phyloP scores from a whole-genome alignment of 805 yeast species.

The Pichia phayaonensis region DNA sequence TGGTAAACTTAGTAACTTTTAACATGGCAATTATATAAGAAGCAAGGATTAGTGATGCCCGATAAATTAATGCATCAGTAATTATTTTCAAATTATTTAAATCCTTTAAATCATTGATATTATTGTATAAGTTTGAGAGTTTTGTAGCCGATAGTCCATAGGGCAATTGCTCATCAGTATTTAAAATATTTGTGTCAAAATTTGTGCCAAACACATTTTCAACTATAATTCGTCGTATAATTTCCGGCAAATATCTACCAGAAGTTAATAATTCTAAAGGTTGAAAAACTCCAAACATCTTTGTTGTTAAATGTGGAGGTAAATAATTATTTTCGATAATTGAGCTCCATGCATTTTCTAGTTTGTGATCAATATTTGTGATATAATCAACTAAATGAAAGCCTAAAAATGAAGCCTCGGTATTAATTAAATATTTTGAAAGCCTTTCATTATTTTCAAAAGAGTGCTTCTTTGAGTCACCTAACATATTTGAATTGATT shows the following conservation, averaged over 20 bases:
- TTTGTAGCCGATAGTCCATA: constrained; percentile 2
- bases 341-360: not conserved
- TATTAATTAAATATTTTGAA: constrained; percentile 24
- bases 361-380: not conserved
- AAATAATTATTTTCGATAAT: not conserved
- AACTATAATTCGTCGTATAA: constrained; percentile 29
- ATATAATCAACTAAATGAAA: constrained; percentile 29
- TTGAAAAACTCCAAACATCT: constrained; percentile 33
- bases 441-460: not conserved
- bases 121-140: constrained; percentile 2
- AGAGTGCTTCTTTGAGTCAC: not conserved
- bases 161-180: not conserved
- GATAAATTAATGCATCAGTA: constrained; percentile 31
- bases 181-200: not conserved
- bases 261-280: constrained; percentile 50
- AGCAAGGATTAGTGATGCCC: constrained; percentile 40
- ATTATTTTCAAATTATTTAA: constrained; percentile 13
- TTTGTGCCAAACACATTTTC: not conserved
- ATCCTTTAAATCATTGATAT: constrained; percentile 2
- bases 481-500: constrained; percentile 22
- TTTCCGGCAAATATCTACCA: constrained; percentile 51
- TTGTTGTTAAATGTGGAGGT: constrained; percentile 9
- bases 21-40: constrained; percentile 33
- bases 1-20: constrained; percentile 17
- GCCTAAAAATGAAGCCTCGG: constrained; percentile 54